Conservation (phyloP, 176 grass and related monocot genomes). For the Avena atlantica region DNA sequence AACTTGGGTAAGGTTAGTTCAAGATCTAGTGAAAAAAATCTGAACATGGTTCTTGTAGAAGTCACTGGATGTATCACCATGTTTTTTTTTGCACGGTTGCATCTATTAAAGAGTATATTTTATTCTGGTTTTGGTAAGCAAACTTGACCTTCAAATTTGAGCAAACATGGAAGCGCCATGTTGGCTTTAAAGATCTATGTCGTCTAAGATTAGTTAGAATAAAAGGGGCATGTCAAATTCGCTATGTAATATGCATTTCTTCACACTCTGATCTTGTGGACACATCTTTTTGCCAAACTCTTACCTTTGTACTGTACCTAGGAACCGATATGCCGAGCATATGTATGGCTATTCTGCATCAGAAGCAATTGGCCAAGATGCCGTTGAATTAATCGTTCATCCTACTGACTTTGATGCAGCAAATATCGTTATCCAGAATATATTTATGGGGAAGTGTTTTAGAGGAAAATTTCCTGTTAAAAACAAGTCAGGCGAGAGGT, state of each 20-base stretch:
- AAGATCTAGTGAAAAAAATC: not conserved
- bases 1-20: not conserved
- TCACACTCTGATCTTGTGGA: constrained; percentile 18
- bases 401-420: constrained; percentile 57
- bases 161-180: not conserved
- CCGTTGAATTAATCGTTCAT: constrained; percentile 70
- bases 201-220: not conserved
- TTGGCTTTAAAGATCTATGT: not conserved
- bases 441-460: constrained; percentile 84
- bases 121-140: not conserved
- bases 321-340: constrained; percentile 83
- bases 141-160: not conserved
- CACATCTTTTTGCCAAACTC: constrained; percentile 21
- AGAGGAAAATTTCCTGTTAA: constrained; percentile 85
- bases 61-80: not conserved
- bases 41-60: not conserved
- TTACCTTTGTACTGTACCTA: constrained; percentile 33
- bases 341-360: constrained; percentile 80
- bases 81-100: not conserved
- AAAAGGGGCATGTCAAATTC: not conserved
- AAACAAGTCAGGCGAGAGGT: constrained; percentile 75
- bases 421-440: constrained; percentile 57
- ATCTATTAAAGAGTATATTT: not conserved
- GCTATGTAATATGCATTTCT: not conserved
- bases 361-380: constrained; percentile 80